Evolutionary conservation across 2,329 filamentous ascomycete genomes (phyloP).

Genomic region (Remersonia thermophila): DNA sequence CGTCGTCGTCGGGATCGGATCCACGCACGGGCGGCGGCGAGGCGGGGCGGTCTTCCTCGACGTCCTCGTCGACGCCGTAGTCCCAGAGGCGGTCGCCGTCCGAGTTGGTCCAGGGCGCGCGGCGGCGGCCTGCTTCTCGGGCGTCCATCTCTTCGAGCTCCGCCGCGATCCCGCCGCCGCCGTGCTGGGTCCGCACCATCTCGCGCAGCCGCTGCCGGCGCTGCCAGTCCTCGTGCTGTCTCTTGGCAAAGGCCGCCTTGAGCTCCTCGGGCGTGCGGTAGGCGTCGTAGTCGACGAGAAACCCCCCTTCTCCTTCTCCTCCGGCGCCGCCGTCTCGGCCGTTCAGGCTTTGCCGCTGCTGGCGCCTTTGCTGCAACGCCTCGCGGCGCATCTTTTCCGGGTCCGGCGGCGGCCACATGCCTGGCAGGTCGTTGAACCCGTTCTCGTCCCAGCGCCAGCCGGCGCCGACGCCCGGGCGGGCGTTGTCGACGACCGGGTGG

Average conservation of each 20-base stretch:
- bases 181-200: conserved; percentile 19
- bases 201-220: conserved; percentile 19
- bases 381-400: conserved; percentile 45
- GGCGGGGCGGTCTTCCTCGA: conserved; percentile 30
- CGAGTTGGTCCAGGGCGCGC: conserved; percentile 53
- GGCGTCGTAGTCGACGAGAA: conserved; percentile 24
- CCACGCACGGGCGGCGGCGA: too few species aligned
- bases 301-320: conserved; percentile 17
- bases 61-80: conserved; percentile 69
- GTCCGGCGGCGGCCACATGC: conserved; percentile 52
- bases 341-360: too few species aligned
- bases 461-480: conserved; percentile 26
- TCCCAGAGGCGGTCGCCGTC: conserved; percentile 65
- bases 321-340: too few species aligned
- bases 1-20: conserved; percentile 31
- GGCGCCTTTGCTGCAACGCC: conserved; percentile 8
- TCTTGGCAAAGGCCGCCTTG: conserved; percentile 35
- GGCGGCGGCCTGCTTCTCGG: conserved; percentile 16
- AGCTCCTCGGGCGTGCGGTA: conserved; percentile 31
- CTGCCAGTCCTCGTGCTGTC: conserved; percentile 36
- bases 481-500: conserved; percentile 30
- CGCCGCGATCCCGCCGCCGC: conserved; percentile 24
- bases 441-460: conserved; percentile 62
- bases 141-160: conserved; percentile 36
- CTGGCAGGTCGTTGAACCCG: conserved; percentile 54